These are phyloP conservation scores for Vickermania ingenoplastis DNA, from an alignment of 208 protist species.

Conservation along the genomic window DNA sequence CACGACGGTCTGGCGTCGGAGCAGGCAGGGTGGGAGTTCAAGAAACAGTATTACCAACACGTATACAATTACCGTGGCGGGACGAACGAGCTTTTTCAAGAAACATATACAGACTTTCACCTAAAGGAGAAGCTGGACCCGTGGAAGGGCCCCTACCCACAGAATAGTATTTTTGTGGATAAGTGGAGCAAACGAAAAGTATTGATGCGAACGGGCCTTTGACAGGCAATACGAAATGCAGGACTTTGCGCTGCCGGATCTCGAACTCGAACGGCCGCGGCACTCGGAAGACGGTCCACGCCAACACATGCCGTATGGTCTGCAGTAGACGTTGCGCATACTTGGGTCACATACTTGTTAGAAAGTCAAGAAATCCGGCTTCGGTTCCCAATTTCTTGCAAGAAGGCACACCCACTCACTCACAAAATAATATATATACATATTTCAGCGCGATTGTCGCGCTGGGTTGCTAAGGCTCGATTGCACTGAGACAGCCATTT, in stretches of 20 bases:
- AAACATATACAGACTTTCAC: slow-evolving; percentile 68
- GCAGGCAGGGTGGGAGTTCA: slow-evolving; percentile 85
- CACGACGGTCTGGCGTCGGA: slow-evolving; percentile 82
- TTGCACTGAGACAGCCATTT: background rate
- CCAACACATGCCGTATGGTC: slow-evolving; percentile 81
- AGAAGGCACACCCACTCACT: background rate
- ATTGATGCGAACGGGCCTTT: slow-evolving; percentile 70
- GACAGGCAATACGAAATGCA: slow-evolving; percentile 90
- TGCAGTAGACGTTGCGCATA: slow-evolving; percentile 36
- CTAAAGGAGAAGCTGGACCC: slow-evolving; percentile 64
- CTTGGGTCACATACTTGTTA: background rate
- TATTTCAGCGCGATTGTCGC: too few species aligned
- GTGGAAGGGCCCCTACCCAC: slow-evolving; percentile 87
- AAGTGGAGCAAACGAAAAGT: slow-evolving; percentile 90
- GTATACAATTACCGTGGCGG: slow-evolving; percentile 88
- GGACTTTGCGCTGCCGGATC: slow-evolving; percentile 80
- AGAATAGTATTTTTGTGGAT: slow-evolving; percentile 84
- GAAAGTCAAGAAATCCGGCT: background rate
- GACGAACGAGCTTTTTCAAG: slow-evolving; percentile 84
- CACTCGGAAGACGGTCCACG: slow-evolving; percentile 75
- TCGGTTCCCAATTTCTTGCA: background rate
- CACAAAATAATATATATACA: background rate
- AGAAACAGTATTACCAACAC: slow-evolving; percentile 81
- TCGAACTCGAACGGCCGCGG: slow-evolving; percentile 75
- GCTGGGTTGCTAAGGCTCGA: background rate